Base-by-base conservation (phyloP, 1,284 basidiomycete species). In the Apiotrichum mycotoxinovorans region DNA sequence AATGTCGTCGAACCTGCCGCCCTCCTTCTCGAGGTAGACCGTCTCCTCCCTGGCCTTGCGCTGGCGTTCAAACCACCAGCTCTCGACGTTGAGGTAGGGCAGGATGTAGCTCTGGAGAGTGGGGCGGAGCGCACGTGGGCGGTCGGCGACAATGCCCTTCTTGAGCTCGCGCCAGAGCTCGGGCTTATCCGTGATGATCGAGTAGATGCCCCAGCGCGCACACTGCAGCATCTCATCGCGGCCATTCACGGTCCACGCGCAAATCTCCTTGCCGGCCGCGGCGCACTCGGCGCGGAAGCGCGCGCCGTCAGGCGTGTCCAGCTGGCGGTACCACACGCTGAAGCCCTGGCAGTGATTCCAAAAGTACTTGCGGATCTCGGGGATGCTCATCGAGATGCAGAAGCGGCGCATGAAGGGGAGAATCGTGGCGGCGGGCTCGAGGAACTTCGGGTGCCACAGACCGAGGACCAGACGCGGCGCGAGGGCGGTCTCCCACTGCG, bases 201-300 rank as follows among this genome's bases (percentile, higher is more conserved):
- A 91, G 68, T 88, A 84, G 22, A 91, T 88, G 59, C 85, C 89
- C 95, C 93, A 97, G 64, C 91, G 81, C 20, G 88, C 87, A 59
- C 91, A 91, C 83, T 97, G 90, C 80, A 95, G 88, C 94, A 98
- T 97, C 73, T 95, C 87, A 58, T 85, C 84, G 12, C 86, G 84
- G 47, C 87, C 83, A 73, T 98, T 98, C 30, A 98, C 94, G 0
- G 95, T 98, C 62, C 61, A 66, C 7, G 56, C 54, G 41, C 93
- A 87, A 46, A 97, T 69, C 67, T 84, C 84, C 83, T 99, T 99
- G 23, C 88, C 88, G 0, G 84, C 86, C 18, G 72, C 78, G 71
- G 85, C 85, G 75, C 90, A 93, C 61, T 94, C 88, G 47, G 80
- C 78, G 53, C 87, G 80, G 78, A 98, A 98, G 64, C 83, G 84